Conservation (phyloP, 805 yeast genomes). For the Kuraishia cidri region DNA sequence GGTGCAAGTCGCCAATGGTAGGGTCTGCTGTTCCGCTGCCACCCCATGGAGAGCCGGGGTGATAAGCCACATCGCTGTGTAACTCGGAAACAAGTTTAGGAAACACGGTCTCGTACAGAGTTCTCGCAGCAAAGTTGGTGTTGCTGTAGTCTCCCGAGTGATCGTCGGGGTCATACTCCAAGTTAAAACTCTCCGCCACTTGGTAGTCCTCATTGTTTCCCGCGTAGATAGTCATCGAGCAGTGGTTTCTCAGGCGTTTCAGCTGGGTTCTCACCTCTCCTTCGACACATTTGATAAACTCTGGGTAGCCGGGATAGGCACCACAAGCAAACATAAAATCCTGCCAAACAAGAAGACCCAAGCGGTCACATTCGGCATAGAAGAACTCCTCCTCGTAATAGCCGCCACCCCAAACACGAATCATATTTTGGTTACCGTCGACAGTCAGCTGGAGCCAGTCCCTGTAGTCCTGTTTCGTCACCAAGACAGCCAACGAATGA, state of each 20-base stretch:
- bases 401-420: constrained; percentile 45
- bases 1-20: constrained; percentile 40
- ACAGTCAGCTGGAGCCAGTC: constrained; percentile 24
- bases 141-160: constrained; percentile 18
- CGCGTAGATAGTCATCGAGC: constrained; percentile 27
- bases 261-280: constrained; percentile 30
- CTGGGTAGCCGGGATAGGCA: constrained; percentile 34
- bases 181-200: constrained; percentile 25
- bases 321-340: constrained; percentile 55
- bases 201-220: constrained; percentile 43
- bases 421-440: constrained; percentile 32
- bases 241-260: constrained; percentile 27
- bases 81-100: constrained; percentile 23
- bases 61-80: constrained; percentile 23
- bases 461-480: constrained; percentile 24
- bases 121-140: constrained; percentile 32
- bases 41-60: constrained; percentile 43
- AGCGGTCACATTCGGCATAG: constrained; percentile 32
- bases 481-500: constrained; percentile 25
- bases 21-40: constrained; percentile 25
- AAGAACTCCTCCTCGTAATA: constrained; percentile 30
- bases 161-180: constrained; percentile 19
- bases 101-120: constrained; percentile 27
- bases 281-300: constrained; percentile 23
- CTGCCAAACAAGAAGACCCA: constrained; percentile 42